Base-by-base conservation (phyloP, 495 filamentous ascomycete species). In the Elaphomyces granulatus region DNA sequence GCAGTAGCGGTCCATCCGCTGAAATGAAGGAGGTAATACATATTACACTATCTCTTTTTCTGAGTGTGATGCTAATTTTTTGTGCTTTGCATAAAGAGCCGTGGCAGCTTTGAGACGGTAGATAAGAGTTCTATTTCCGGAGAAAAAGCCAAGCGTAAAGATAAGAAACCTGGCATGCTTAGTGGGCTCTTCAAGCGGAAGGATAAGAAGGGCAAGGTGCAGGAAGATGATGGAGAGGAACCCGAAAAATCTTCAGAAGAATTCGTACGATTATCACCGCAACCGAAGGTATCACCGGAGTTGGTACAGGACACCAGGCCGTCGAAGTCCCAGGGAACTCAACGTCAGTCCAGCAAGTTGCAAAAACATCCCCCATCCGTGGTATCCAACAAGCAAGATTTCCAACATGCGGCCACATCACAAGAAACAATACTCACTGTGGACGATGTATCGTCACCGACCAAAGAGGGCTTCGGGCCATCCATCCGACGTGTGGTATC, bases 131-230 rank as follows among this genome's bases (percentile, higher is more conserved):
- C 59, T 33, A 56, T 49, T 32, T 65, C 64, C 16, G 54, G 66
- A 2, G 77, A 80, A 9, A 75, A 73, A 43, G 38, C 45, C 26
- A 80, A 77, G 53, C 80, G 81, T 34, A 88, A 88, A 51, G 83
- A 94, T 42, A 93, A 94, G 66, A 94, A 90, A 53, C 69, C 77
- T 10, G 83, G 87, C 36, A 93, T 88, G 61, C 77, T 99, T 36
- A 86, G 86, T 49, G 87, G 86, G 31, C 70, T 96, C 49, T 99
- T 99, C 70, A 95, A 93, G 51, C 70, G 85, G 40, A 94, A 92
- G 50, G 84, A 94, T 46, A 94, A 87, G 67, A 95, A 83, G 55
- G 64, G 63, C 39, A 81, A 78, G 47, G 58, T 67, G 32, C 65
- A 68, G 7, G 81, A 83, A 36, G 77, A 83, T 33, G 81, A 81